These are phyloP conservation scores for Crepidotus variabilis DNA, from an alignment of 768 basidiomycete genomes.

Conservation along the genomic window DNA sequence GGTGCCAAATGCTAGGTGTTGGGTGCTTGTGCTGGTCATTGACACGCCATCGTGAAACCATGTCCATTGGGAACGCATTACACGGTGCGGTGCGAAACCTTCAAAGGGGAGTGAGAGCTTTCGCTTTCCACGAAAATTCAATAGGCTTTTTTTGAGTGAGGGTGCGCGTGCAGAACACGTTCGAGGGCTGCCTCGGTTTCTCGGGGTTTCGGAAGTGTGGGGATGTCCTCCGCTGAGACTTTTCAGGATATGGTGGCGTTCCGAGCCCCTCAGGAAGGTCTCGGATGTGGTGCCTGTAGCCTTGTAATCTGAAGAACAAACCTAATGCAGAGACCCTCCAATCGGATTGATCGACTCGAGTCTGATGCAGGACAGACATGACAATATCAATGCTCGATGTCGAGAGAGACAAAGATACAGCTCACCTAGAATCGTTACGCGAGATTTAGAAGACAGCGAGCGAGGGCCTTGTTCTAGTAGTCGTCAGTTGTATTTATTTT, in stretches of 20 bases:
- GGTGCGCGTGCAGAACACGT: constrained; percentile 14
- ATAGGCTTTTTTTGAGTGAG: not conserved
- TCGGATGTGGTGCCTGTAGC: too few relatives aligned
- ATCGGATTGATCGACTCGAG: not conserved
- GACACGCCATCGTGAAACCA: too few relatives aligned
- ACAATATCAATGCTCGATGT: not conserved
- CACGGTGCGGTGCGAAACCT: too few relatives aligned
- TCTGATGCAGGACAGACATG: not conserved
- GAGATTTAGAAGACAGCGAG: not conserved
- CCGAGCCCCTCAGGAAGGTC: too few relatives aligned
- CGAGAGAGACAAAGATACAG: not conserved
- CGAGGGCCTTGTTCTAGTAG: not conserved
- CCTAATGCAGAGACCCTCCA: not conserved
- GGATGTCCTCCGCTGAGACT: too few relatives aligned
- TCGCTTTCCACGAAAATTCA: too few relatives aligned
- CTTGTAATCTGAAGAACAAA: too few relatives aligned
- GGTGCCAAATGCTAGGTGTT: too few relatives aligned
- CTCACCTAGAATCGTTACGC: not conserved
- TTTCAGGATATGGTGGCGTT: too few relatives aligned
- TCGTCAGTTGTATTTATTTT: constrained; percentile 4
- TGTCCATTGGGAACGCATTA: too few relatives aligned
- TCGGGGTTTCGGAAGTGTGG: not conserved
- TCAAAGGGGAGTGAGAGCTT: too few relatives aligned
- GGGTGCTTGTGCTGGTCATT: too few relatives aligned
- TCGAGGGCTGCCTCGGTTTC: constrained; percentile 11